Base-by-base conservation (phyloP, 1,139 yeast genomes). In the Kluyveromyces marxianus region DNA sequence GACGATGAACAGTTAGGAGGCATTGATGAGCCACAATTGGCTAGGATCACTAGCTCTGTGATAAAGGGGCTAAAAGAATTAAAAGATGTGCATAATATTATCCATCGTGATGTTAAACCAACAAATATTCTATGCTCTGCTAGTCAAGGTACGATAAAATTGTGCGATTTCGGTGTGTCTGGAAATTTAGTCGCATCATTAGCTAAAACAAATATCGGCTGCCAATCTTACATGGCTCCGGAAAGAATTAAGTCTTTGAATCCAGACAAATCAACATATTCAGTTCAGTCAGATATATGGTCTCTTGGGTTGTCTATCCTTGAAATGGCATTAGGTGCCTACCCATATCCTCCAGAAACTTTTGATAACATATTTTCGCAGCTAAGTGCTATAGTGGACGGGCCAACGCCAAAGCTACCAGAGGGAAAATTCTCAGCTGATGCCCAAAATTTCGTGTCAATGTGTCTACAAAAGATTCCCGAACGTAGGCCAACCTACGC, bases 221-320 rank as follows among this genome's bases (percentile, higher is more conserved):
- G 98, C 66, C 98, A 92, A 67, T 86, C 96, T 4, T 92, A 92
- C 67, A 94, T 94, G 98, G 97, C 98, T 0, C 99, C 99, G 1
- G 99, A 92, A 65, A 76, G 99, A 60, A 94, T 92, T 59, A 82
- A 84, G 65, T 75, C 81, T 4, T 50, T 68, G 41, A 69, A 66
- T 45, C 79, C 78, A 6, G 90, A 84, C 60, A 92, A 80, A 54
- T 74, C 79, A 24, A 81, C 95, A 0, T 92, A 92, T 66, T 83
- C 97, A 1, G 96, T 89, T 8, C 97, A 92, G 62, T 83, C 95
- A 7, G 99, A 94, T 66, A 80, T 92, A 50, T 92, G 99, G 98
- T 88, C 97, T 0, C 69, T 92, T 39, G 99, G 98, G 1, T 72
- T 92, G 49, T 83, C 95, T 29, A 79, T 92, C 25, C 68, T 92